Conservation (phyloP, 1,139 yeast species). For the Blastobotrys serpentis region DNA sequence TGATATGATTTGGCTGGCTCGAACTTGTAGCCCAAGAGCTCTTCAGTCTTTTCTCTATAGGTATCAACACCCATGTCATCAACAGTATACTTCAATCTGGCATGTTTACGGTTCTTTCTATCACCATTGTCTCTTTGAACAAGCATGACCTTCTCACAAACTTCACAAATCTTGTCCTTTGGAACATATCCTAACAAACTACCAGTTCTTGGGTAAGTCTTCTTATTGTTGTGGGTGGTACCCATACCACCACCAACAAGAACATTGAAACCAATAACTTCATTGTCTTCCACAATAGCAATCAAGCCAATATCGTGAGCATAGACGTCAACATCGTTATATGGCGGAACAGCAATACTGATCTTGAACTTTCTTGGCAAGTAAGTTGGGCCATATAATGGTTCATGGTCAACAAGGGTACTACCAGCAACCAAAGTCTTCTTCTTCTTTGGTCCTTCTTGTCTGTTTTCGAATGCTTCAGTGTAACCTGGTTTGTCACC, state of each 20-base stretch:
- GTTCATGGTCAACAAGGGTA: conserved; percentile 61
- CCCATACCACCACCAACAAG: conserved; percentile 99
- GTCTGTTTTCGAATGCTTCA: conserved; percentile 68
- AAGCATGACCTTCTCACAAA: conserved; percentile 87
- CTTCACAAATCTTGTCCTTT: conserved; percentile 66
- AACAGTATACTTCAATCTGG: conserved; percentile 94
- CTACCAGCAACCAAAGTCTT: conserved; percentile 82
- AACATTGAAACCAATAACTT: conserved; percentile 72
- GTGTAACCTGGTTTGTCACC: conserved; percentile 65
- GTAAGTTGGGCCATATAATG: conserved; percentile 81
- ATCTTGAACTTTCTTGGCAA: conserved; percentile 95
- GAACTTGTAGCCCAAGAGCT: conserved; percentile 72
- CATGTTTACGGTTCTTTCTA: conserved; percentile 94
- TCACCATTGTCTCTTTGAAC: conserved; percentile 96
- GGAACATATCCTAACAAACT: conserved; percentile 76
- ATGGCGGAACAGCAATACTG: conserved; percentile 94
- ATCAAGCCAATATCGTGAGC: conserved; percentile 93
- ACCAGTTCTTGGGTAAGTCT: conserved; percentile 95
- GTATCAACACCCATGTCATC: conserved; percentile 88
- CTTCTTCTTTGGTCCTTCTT: conserved; percentile 77
- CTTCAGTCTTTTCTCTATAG: conserved; percentile 79
- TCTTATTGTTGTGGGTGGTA: conserved; percentile 91
- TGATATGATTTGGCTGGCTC: conserved; percentile 68
- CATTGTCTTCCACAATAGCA: conserved; percentile 72
- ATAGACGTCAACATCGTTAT: conserved; percentile 94